These are phyloP conservation scores for Mortierella sp. DNA, from an alignment of 371 early-diverging fungal genomes.

Conservation along the genomic window DNA sequence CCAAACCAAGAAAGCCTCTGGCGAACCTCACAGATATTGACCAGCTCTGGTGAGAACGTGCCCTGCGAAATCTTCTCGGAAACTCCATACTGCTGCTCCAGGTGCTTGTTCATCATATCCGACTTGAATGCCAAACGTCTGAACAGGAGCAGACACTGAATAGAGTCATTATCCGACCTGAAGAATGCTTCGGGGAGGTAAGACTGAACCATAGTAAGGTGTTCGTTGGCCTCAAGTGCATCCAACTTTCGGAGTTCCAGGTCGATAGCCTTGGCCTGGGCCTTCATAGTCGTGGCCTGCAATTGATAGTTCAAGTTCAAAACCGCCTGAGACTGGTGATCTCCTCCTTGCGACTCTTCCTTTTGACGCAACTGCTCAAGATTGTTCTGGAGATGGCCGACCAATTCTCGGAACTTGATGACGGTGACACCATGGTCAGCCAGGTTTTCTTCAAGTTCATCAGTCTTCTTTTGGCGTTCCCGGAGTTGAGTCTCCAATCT, in stretches of 20 bases:
- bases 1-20: slow-evolving; percentile 79
- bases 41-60: slow-evolving; percentile 59
- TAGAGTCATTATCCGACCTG: slow-evolving; percentile 81
- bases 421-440: slow-evolving; percentile 90
- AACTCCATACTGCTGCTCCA: slow-evolving; percentile 76
- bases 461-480: slow-evolving; percentile 70
- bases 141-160: slow-evolving; percentile 78
- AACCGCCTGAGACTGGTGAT: slow-evolving; percentile 86
- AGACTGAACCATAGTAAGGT: slow-evolving; percentile 76
- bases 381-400: slow-evolving; percentile 79
- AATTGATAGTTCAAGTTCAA: slow-evolving; percentile 84
- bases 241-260: slow-evolving; percentile 90
- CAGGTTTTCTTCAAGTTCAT: slow-evolving; percentile 78
- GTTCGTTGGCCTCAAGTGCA: slow-evolving; percentile 81
- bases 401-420: slow-evolving; percentile 87
- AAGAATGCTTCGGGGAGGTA: slow-evolving; percentile 90
- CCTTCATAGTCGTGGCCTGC: slow-evolving; percentile 83
- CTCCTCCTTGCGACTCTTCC: slow-evolving; percentile 64
- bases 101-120: slow-evolving; percentile 77
- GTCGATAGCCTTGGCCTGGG: slow-evolving; percentile 90
- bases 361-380: slow-evolving; percentile 74
- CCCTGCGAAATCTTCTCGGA: slow-evolving; percentile 67
- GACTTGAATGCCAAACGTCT: slow-evolving; percentile 85
- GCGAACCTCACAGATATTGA: slow-evolving; percentile 69
- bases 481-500: slow-evolving; percentile 75